Evolutionary conservation across 768 basidiomycete genomes (phyloP).

Genomic region (Leccinum pellstonianum): DNA sequence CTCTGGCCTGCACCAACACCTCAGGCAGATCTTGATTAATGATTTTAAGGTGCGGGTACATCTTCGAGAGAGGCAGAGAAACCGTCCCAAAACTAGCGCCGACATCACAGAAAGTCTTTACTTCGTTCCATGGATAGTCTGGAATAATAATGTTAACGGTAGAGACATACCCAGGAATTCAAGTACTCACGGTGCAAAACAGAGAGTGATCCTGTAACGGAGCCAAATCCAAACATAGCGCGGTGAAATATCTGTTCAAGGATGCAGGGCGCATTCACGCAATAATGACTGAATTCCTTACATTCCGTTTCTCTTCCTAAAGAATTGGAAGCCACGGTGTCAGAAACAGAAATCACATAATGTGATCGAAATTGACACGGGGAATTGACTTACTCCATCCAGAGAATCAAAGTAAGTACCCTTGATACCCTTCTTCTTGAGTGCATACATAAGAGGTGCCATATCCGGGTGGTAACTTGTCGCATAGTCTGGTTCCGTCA

Average conservation of each 20-base stretch:
- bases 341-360: background rate
- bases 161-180: background rate
- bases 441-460: slow-evolving; percentile 24
- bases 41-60: slow-evolving; percentile 28
- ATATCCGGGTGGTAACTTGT: slow-evolving; percentile 21
- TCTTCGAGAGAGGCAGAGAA: slow-evolving; percentile 27
- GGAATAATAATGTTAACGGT: background rate
- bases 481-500: slow-evolving; percentile 27
- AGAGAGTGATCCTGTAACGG: slow-evolving; percentile 23
- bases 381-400: slow-evolving; percentile 16
- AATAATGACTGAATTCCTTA: background rate
- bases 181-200: slow-evolving; percentile 22
- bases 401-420: slow-evolving; percentile 25
- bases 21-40: slow-evolving; percentile 30
- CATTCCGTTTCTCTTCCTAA: slow-evolving; percentile 19
- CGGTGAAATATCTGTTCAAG: slow-evolving; percentile 20
- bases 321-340: background rate
- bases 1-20: slow-evolving; percentile 21
- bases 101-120: slow-evolving; percentile 28
- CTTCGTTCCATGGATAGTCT: slow-evolving; percentile 29
- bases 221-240: slow-evolving; percentile 24
- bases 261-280: background rate
- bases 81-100: slow-evolving; percentile 31
- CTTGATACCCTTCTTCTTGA: slow-evolving; percentile 15
- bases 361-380: background rate